phyloP scores from a whole-genome alignment of 1,284 basidiomycete species.

The Pascua sp. region DNA sequence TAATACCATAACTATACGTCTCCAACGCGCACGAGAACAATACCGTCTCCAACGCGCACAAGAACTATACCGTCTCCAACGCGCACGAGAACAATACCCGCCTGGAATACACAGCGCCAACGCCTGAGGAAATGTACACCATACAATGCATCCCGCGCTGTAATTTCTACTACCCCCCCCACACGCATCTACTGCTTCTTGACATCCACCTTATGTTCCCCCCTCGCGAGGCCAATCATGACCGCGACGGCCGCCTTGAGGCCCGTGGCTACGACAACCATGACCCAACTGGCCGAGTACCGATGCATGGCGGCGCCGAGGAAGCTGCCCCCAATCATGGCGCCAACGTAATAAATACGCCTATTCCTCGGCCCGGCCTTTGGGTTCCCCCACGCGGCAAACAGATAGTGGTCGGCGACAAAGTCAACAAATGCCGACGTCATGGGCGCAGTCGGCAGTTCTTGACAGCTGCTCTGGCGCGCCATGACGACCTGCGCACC shows the following conservation, averaged over 20 bases:
- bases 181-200: no score
- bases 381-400: slow-evolving; percentile 22
- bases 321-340: slow-evolving; percentile 41
- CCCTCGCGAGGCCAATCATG: slow-evolving; percentile 16
- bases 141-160: no score
- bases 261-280: slow-evolving; percentile 31
- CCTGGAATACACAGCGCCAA: no score
- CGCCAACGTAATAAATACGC: slow-evolving; percentile 32
- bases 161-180: no score
- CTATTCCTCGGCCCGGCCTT: slow-evolving; percentile 37
- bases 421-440: slow-evolving; percentile 46
- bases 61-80: no score
- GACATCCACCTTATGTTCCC: slow-evolving; percentile 1
- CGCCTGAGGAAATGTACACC: no score
- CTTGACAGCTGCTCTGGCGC: slow-evolving; percentile 32
- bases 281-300: slow-evolving; percentile 33
- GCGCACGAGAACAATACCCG: no score
- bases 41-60: no score
- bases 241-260: slow-evolving; percentile 31
- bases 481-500: slow-evolving; percentile 48
- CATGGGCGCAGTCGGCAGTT: slow-evolving; percentile 43
- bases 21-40: no score
- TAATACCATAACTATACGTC: no score
- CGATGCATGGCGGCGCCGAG: slow-evolving; percentile 39
- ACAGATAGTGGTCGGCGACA: slow-evolving; percentile 41